Evolutionary conservation across 148 eudicot genomes (phyloP), one percentile per base, ranked within the genome.

Genomic region (Hydrangea macrophylla): DNA sequence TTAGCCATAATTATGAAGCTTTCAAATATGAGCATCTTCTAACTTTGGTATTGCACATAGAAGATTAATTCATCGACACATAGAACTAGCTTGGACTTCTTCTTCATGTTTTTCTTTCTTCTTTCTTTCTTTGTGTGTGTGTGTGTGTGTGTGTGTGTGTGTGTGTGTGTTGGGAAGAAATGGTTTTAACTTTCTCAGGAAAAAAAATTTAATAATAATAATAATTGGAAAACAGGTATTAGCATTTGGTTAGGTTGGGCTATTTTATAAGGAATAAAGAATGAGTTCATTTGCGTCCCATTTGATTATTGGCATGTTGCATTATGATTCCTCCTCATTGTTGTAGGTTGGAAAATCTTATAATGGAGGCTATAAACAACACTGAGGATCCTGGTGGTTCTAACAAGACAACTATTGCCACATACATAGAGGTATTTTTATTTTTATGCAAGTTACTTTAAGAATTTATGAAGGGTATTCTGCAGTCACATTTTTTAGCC

Each of bases 331-430:
- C 20, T 62, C 55, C 63, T 65, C 22, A 20, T 65, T 68, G 45
- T 67, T 62, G 70, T 66, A 94, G 99, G 88, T 73, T 94, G 90
- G 99, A 91, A 76, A 88, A 88, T 72, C 92, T 94, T 76, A 88
- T 94, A 73, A 58, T 89, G 80, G 99, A 94, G 75, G 99, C 99
- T 68, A 81, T 94, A 74, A 85, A 74, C 73, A 87, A 80, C 81
- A 76, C 91, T 89, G 82, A 89, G 88, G 97, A 91, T 75, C 90
- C 90, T 70, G 92, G 90, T 73, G 99, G 97, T 62, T 87, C 96
- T 74, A 90, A 87, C 70, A 87, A 87, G 89, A 88, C 88, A 28
- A 81, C 99, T 53, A 90, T 94, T 48, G 96, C 88, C 70, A 73
- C 89, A 55, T 94, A 88, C 70, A 94, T 94, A 68, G 99, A 94